phyloP scores from a whole-genome alignment of 176 grass and related monocot species.

The Luzula sylvatica region DNA sequence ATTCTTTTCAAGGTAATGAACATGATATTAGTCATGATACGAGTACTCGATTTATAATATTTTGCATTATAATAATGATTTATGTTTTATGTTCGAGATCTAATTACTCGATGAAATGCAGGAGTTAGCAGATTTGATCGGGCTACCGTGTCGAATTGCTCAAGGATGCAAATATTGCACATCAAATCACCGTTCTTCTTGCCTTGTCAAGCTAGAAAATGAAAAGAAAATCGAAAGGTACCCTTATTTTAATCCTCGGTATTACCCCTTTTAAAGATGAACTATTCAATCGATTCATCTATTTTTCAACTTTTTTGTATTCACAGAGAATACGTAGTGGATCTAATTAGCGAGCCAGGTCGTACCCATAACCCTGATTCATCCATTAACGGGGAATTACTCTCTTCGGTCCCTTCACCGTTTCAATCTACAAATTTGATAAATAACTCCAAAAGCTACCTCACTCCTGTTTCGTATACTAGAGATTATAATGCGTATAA shows the following conservation, averaged over 20 bases:
- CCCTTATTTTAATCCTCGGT: background rate
- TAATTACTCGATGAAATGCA: conserved; percentile 15
- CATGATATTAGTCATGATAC: too few species aligned
- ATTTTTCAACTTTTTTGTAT: background rate
- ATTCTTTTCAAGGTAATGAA: conserved; percentile 85
- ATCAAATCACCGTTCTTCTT: conserved; percentile 67
- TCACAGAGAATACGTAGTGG: conserved; percentile 77
- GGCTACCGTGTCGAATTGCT: conserved; percentile 74
- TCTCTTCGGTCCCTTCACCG: conserved; percentile 59
- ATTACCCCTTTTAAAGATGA: too few species aligned
- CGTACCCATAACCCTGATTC: conserved; percentile 57
- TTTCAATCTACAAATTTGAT: conserved; percentile 48
- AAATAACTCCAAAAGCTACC: conserved; percentile 25
- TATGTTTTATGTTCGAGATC: too few species aligned
- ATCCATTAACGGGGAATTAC: conserved; percentile 72
- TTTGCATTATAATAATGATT: too few species aligned
- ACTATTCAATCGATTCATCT: background rate
- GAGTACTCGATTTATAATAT: background rate
- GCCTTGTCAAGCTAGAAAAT: conserved; percentile 60
- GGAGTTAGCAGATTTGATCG: conserved; percentile 66
- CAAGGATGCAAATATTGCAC: conserved; percentile 94
- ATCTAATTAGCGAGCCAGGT: conserved; percentile 63
- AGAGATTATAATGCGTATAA: conserved; percentile 22
- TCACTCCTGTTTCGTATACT: conserved; percentile 12
- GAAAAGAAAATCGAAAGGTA: conserved; percentile 31